phyloP scores from a whole-genome alignment of 495 filamentous ascomycete species.

The Hyaloscypha variabilis region DNA sequence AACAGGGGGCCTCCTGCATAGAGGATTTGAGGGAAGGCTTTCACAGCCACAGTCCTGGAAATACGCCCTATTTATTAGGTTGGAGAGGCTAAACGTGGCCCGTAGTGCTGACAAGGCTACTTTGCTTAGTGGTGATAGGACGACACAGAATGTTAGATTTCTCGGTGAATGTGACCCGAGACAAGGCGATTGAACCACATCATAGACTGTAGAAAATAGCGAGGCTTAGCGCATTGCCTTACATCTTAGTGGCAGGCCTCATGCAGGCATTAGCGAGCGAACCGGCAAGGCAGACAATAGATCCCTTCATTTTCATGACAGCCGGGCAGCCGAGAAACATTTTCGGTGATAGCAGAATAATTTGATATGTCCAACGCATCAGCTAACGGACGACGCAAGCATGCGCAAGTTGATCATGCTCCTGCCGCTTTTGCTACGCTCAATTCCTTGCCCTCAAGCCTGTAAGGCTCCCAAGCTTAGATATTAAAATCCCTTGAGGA shows the following conservation, averaged over 20 bases:
- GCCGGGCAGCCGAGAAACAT: background rate
- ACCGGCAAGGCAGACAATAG: slow-evolving; percentile 6
- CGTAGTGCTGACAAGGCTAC: slow-evolving; percentile 4
- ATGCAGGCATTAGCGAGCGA: background rate
- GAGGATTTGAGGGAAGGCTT: background rate
- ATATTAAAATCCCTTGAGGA: slow-evolving; percentile 6
- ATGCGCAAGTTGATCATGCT: background rate
- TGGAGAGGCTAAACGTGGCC: background rate
- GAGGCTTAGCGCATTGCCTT: slow-evolving; percentile 3
- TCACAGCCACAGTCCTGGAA: slow-evolving; percentile 1
- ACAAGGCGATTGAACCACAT: slow-evolving; percentile 9
- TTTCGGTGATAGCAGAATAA: slow-evolving; percentile 2
- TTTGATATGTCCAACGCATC: slow-evolving; percentile 2
- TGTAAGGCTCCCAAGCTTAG: slow-evolving; percentile 3
- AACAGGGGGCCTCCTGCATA: background rate
- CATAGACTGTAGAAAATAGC: background rate
- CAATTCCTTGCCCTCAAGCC: background rate
- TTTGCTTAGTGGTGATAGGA: slow-evolving; percentile 3
- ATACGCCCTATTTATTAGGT: background rate
- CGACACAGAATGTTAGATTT: slow-evolving; percentile 5
- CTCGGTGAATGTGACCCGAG: slow-evolving; percentile 1
- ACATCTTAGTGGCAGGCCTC: slow-evolving; percentile 2
- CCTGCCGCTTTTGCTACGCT: background rate
- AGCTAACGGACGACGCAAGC: background rate
- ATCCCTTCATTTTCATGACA: slow-evolving; percentile 1